A percentile compares a stretch with the other conserved stretches of the same genome.
These are phyloP conservation scores for Medicago arabica DNA, from an alignment of 306 rosid genomes.

Conservation along the genomic window DNA sequence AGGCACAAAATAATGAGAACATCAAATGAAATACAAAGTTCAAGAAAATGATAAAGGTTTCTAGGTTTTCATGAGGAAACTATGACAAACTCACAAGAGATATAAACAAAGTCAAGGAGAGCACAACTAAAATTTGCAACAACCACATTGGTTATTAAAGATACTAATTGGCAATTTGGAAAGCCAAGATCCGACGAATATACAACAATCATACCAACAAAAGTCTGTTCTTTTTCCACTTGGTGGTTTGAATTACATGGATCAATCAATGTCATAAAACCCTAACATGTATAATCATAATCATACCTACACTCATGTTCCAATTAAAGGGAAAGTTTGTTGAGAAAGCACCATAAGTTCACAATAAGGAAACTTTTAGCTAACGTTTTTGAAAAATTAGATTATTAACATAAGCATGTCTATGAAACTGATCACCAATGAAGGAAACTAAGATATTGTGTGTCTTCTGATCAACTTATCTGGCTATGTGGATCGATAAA, in stretches of 20 bases:
- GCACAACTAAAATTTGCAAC: too few species aligned
- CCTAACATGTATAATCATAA: neutral
- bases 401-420: too few species aligned
- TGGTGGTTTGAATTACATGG: neutral
- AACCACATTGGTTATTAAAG: neutral
- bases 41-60: conserved; percentile 6
- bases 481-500: too few species aligned
- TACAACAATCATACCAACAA: neutral
- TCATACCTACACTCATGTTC: too few species aligned
- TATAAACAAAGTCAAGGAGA: too few species aligned
- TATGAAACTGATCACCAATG: too few species aligned
- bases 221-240: neutral
- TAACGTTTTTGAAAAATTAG: neutral
- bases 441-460: too few species aligned
- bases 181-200: too few species aligned
- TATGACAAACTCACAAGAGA: too few species aligned
- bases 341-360: conserved; percentile 19
- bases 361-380: neutral
- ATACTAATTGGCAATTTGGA: conserved; percentile 8
- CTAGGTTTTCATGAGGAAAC: neutral
- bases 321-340: neutral
- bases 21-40: conserved; percentile 1
- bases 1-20: conserved; percentile 24
- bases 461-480: too few species aligned
- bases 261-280: neutral